Percentiles rank a stretch among this genome's conserved stretches.
Evolutionary conservation across 371 early-diverging fungal species (phyloP).

Genomic region (Actinomucor elegans): DNA sequence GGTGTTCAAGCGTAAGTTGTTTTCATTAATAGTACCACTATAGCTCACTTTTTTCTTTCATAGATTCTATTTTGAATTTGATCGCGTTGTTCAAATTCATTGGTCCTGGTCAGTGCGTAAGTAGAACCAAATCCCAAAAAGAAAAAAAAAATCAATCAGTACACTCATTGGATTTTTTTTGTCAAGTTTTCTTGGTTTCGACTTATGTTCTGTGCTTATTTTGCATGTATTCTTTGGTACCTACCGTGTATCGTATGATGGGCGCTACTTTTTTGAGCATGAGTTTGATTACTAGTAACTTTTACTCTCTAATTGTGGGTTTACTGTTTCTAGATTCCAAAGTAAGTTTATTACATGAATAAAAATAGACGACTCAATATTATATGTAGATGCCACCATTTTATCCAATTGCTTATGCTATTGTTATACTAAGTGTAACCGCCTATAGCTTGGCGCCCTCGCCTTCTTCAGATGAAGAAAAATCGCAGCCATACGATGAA

Average conservation of each 20-base stretch:
- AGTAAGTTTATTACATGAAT: too few relatives aligned
- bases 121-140: too few relatives aligned
- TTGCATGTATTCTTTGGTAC: slow-evolving; percentile 44
- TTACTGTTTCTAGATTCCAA: slow-evolving; percentile 35
- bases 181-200: slow-evolving; percentile 18
- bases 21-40: too few relatives aligned
- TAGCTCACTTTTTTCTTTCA: not conserved
- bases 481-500: too few relatives aligned
- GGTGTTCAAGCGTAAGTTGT: slow-evolving; percentile 41
- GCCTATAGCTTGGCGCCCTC: slow-evolving; percentile 29
- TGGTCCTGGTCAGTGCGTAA: slow-evolving; percentile 33
- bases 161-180: too few relatives aligned
- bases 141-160: too few relatives aligned
- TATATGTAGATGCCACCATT: slow-evolving; percentile 40
- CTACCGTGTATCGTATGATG: slow-evolving; percentile 34
- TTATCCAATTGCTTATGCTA: slow-evolving; percentile 40
- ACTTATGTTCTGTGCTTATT: slow-evolving; percentile 39
- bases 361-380: too few relatives aligned
- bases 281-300: slow-evolving; percentile 45
- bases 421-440: slow-evolving; percentile 32
- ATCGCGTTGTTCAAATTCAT: slow-evolving; percentile 16
- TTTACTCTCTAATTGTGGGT: slow-evolving; percentile 41
- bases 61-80: slow-evolving; percentile 36
- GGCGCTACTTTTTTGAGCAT: slow-evolving; percentile 47
- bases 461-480: not conserved